These are phyloP conservation scores for Sporothrix luriei DNA, from an alignment of 2,329 filamentous ascomycete genomes.

Conservation along the genomic window DNA sequence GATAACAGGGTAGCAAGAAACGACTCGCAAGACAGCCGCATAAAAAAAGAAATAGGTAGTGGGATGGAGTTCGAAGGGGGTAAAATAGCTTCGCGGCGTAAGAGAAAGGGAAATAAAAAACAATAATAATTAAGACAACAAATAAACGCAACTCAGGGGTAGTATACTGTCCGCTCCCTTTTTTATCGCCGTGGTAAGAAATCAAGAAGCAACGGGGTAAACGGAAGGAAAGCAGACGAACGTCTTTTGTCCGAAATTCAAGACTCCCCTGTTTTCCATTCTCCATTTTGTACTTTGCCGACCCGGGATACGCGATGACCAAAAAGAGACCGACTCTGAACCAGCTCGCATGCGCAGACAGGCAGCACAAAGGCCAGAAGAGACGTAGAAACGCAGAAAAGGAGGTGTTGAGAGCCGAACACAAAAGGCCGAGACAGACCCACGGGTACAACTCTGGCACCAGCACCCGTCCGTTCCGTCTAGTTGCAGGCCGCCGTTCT, in stretches of 20 bases:
- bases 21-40: conserved; percentile 13
- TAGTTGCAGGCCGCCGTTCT: conserved; percentile 6
- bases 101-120: conserved; percentile 2
- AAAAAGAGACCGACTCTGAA: background rate
- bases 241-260: background rate
- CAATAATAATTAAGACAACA: conserved; percentile 29
- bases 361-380: background rate
- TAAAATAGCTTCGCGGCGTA: conserved; percentile 9
- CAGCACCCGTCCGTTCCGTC: too few species aligned
- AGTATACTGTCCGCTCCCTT: conserved; percentile 30
- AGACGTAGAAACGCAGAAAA: conserved; percentile 3
- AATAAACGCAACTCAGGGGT: conserved; percentile 29
- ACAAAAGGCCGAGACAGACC: too few species aligned
- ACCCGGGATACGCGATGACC: background rate
- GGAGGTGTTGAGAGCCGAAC: background rate
- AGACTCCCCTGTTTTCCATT: conserved; percentile 5
- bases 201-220: conserved; percentile 2
- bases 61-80: background rate
- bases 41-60: conserved; percentile 7
- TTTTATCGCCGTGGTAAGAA: conserved; percentile 22
- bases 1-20: conserved; percentile 3
- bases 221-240: background rate
- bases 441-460: too few species aligned
- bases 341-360: conserved; percentile 7
- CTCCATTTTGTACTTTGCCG: conserved; percentile 13